phyloP scores from a whole-genome alignment of 306 rosid species.

The Astragalus glycyphyllos region DNA sequence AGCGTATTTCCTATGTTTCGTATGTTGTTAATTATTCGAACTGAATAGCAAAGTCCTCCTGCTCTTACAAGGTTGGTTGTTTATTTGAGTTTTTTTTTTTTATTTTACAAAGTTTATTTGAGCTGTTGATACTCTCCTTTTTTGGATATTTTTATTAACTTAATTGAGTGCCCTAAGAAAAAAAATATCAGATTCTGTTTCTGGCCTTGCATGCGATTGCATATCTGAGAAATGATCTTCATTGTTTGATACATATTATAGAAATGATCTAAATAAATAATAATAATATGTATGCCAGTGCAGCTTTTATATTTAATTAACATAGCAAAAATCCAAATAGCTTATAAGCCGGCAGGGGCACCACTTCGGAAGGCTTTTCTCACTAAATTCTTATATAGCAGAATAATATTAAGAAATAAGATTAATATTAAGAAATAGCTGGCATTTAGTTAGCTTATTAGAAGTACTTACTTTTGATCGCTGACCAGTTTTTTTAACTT shows the following conservation, averaged over 20 bases:
- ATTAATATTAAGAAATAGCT: slow-evolving; percentile 38
- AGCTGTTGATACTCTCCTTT: no score
- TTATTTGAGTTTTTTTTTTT: no score
- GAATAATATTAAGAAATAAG: slow-evolving; percentile 32
- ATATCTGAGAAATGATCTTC: neutral
- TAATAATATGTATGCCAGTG: neutral
- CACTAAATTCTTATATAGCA: neutral
- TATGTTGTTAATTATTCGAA: no score
- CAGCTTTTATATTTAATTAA: slow-evolving; percentile 1
- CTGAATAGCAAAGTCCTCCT: no score
- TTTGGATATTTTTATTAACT: neutral
- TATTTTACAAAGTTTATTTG: no score
- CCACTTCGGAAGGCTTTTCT: slow-evolving; percentile 16
- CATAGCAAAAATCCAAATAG: neutral
- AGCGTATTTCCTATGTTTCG: no score
- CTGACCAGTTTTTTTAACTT: no score
- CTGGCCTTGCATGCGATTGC: slow-evolving; percentile 29
- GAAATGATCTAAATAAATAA: neutral
- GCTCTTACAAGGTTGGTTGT: no score
- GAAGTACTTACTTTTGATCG: neutral
- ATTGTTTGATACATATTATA: no score
- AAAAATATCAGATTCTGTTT: neutral
- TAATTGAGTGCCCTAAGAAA: no score
- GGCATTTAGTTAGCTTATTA: slow-evolving; percentile 18
- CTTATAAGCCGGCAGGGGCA: slow-evolving; percentile 36